A percentile compares a stretch with the other conserved stretches of the same genome.
Evolutionary conservation across 768 basidiomycete species (phyloP).

Genomic region (Pisolithus orientalis): DNA sequence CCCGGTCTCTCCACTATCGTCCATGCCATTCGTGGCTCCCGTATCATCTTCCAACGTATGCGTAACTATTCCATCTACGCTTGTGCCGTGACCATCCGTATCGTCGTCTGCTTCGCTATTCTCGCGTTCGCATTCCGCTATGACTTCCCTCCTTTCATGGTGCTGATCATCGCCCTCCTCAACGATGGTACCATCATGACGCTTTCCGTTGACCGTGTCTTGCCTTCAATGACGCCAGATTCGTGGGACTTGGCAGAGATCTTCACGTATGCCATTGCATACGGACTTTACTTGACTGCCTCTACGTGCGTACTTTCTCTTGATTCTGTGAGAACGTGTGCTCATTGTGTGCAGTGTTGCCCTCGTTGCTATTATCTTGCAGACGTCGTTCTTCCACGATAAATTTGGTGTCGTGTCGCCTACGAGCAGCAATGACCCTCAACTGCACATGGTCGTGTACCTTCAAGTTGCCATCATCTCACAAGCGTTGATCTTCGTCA

Average conservation of each 20-base stretch:
- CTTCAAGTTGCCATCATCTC: slow-evolving; percentile 98
- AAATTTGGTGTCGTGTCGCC: slow-evolving; percentile 71
- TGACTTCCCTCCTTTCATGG: slow-evolving; percentile 99
- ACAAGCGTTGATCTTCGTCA: slow-evolving; percentile 95
- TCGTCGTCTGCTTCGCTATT: slow-evolving; percentile 95
- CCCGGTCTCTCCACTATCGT: slow-evolving; percentile 99
- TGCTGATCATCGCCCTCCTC: slow-evolving; percentile 92
- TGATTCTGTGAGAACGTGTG: slow-evolving; percentile 2
- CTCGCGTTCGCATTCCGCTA: slow-evolving; percentile 94
- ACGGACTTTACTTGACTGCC: slow-evolving; percentile 87
- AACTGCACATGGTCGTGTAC: slow-evolving; percentile 87
- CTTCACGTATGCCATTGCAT: slow-evolving; percentile 91
- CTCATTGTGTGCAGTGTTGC: slow-evolving; percentile 45
- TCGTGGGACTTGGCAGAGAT: slow-evolving; percentile 96
- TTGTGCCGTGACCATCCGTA: slow-evolving; percentile 96
- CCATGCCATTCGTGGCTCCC: slow-evolving; percentile 96
- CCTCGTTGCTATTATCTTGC: slow-evolving; percentile 76
- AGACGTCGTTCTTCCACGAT: slow-evolving; percentile 85
- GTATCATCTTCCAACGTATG: slow-evolving; percentile 99
- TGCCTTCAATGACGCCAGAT: slow-evolving; percentile 90
- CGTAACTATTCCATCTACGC: slow-evolving; percentile 98
- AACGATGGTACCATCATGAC: slow-evolving; percentile 99
- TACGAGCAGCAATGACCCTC: slow-evolving; percentile 45
- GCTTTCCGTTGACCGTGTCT: slow-evolving; percentile 88
- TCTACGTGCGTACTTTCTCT: slow-evolving; percentile 63